These are phyloP conservation scores for Penicillium salamii DNA, from an alignment of 495 filamentous ascomycete species.

Conservation along the genomic window DNA sequence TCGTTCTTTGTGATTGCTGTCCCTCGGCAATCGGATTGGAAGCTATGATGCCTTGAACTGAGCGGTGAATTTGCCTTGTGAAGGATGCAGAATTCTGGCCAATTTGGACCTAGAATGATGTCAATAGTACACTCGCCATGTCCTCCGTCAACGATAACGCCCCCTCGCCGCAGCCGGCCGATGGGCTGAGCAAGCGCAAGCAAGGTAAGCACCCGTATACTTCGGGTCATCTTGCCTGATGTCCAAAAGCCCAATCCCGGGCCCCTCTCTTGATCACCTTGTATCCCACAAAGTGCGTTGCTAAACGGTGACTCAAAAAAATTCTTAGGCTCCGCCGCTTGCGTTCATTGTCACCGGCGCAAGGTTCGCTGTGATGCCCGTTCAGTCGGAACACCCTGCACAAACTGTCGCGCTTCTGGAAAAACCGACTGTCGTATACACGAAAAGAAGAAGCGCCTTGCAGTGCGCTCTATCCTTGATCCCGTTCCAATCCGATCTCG, in stretches of 20 bases:
- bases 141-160: slow-evolving; percentile 32
- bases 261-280: background rate
- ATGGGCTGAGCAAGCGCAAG: slow-evolving; percentile 36
- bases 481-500: slow-evolving; percentile 50
- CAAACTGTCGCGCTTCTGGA: slow-evolving; percentile 45
- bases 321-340: slow-evolving; percentile 40
- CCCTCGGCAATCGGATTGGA: slow-evolving; percentile 19
- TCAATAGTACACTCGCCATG: slow-evolving; percentile 31
- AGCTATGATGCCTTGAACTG: slow-evolving; percentile 23
- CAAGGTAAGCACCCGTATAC: slow-evolving; percentile 22
- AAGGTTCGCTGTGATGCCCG: slow-evolving; percentile 51
- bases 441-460: slow-evolving; percentile 48
- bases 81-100: slow-evolving; percentile 24
- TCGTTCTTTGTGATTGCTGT: slow-evolving; percentile 10
- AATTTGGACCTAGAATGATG: slow-evolving; percentile 26
- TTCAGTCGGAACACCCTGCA: slow-evolving; percentile 42
- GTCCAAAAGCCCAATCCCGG: background rate
- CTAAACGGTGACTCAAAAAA: slow-evolving; percentile 21
- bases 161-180: slow-evolving; percentile 26
- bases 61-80: slow-evolving; percentile 4
- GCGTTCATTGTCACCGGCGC: slow-evolving; percentile 48
- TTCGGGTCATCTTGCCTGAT: background rate
- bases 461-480: slow-evolving; percentile 45
- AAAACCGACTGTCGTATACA: slow-evolving; percentile 48
- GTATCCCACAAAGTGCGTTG: background rate